Base-by-base conservation (phyloP, 139 green algal species). In the Haematococcus lacustris region DNA sequence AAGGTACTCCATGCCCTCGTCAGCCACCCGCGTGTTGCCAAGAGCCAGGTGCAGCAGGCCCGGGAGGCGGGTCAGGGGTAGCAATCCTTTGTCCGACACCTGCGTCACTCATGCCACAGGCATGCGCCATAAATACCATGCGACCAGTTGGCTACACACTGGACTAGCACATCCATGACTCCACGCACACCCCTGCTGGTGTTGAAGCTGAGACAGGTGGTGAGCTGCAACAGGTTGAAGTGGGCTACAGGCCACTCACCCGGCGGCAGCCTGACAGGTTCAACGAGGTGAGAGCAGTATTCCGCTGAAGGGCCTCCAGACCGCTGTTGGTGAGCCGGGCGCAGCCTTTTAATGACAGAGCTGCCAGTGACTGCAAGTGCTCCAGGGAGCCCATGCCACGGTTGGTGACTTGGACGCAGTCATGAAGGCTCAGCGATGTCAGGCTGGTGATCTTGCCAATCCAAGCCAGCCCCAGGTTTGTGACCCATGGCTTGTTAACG, bases 321-420 rank as follows among this genome's bases (percentile, higher is more conserved):
- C 71, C 76, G 21, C 66, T 66, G 71, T 81, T 85, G 30, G 74
- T 85, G 17, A 85, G 68, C 71, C 76, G 78, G 25, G 41, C 34
- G 72, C 79, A 85, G 61, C 79, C 79, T 3, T 74, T 74, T 6
- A 85, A 72, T 4, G 75, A 81, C 38, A 85, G 63, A 17, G 47
- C 60, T 0, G 51, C 68, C 34, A 85, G 63, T 4, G 53, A 25
- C 5, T 39, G 66, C 30, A 85, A 62, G 41, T 32, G 3, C n/a
- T 7, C 41, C 4, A 85, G 70, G 23, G 66, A 40, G 0, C 61
- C 7, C 43, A 80, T 57, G 38, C 73, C 78, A 2, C n/a, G 68
- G 59, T 83, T 78, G 35, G 73, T 83, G 0, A 83, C 41, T 23
- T 73, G 60, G 35, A 62, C 80, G 74, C 78, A 84, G 71, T 78